These are phyloP conservation scores for Polytolypa hystricis DNA, from an alignment of 2,329 filamentous ascomycete species.

Conservation along the genomic window DNA sequence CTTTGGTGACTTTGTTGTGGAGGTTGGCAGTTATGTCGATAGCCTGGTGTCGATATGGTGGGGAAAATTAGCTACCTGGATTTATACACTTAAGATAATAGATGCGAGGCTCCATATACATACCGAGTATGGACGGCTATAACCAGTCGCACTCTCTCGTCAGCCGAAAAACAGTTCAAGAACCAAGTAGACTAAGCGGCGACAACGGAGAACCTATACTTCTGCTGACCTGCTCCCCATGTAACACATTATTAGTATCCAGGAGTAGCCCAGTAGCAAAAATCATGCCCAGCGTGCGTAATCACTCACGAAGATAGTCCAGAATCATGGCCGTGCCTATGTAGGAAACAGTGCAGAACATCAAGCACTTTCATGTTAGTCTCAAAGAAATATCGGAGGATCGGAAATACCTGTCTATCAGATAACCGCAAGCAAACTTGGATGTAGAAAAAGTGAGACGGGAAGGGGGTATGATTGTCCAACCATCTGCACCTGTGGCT, in stretches of 20 bases:
- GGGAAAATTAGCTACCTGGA: neutral
- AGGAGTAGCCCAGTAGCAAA: too few relatives aligned
- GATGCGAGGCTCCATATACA: slow-evolving; percentile 9
- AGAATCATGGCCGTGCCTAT: slow-evolving; percentile 35
- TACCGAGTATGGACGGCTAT: slow-evolving; percentile 45
- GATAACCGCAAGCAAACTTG: neutral
- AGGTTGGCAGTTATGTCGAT: slow-evolving; percentile 51
- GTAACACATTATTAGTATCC: neutral
- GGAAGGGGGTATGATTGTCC: slow-evolving; percentile 5
- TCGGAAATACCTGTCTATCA: slow-evolving; percentile 4
- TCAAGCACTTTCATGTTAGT: too few relatives aligned
- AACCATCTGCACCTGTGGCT: slow-evolving; percentile 20
- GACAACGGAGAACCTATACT: neutral
- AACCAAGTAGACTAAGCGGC: too few relatives aligned
- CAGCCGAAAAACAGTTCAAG: too few relatives aligned
- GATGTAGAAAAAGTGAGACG: too few relatives aligned
- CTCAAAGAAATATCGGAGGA: too few relatives aligned
- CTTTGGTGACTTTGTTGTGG: slow-evolving; percentile 49
- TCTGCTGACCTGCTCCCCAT: slow-evolving; percentile 3
- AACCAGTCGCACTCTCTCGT: neutral
- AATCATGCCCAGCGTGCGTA: too few relatives aligned
- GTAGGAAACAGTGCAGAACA: too few relatives aligned
- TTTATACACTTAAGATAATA: neutral
- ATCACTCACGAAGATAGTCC: slow-evolving; percentile 39
- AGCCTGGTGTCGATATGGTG: slow-evolving; percentile 23